Conservation (phyloP, 129 eudicot genomes). For the Silybum marianum region DNA sequence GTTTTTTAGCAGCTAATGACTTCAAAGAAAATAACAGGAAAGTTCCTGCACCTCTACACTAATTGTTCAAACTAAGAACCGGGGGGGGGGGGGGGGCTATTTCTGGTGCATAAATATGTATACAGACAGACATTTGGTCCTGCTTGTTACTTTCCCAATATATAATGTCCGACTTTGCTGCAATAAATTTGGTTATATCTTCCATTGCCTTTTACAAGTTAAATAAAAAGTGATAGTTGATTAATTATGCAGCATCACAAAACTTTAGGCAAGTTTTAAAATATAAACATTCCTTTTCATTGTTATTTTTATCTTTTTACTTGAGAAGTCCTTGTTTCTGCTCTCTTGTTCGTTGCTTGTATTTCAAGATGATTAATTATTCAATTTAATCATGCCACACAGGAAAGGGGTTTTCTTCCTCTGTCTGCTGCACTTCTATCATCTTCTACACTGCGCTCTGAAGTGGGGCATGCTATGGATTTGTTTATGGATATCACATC, state of each 20-base stretch:
- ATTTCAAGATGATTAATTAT: slow-evolving; percentile 11
- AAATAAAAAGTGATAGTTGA: not conserved
- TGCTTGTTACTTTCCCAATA: not conserved
- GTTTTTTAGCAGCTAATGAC: not conserved
- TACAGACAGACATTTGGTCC: not conserved
- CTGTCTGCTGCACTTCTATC: slow-evolving; percentile 88
- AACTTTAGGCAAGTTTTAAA: not conserved
- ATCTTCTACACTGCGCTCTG: slow-evolving; percentile 64
- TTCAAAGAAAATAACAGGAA: not conserved
- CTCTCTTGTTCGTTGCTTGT: slow-evolving; percentile 16
- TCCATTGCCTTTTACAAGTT: not conserved
- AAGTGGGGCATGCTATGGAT: slow-evolving; percentile 54
- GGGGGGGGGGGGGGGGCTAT: not conserved
- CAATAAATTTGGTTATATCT: not conserved
- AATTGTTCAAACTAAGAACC: not conserved
- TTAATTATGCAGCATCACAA: not conserved
- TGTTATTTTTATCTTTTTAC: not conserved
- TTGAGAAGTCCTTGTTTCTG: slow-evolving; percentile 2
- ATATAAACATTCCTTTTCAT: not conserved
- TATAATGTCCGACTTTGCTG: not conserved
- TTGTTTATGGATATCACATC: slow-evolving; percentile 69
- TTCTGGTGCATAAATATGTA: not conserved
- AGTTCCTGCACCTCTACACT: not conserved
- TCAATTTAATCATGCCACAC: not conserved
- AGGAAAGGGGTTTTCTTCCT: slow-evolving; percentile 98